Evolutionary conservation across 2,329 filamentous ascomycete genomes (phyloP).

Genomic region (Trichocomaceae sp.): DNA sequence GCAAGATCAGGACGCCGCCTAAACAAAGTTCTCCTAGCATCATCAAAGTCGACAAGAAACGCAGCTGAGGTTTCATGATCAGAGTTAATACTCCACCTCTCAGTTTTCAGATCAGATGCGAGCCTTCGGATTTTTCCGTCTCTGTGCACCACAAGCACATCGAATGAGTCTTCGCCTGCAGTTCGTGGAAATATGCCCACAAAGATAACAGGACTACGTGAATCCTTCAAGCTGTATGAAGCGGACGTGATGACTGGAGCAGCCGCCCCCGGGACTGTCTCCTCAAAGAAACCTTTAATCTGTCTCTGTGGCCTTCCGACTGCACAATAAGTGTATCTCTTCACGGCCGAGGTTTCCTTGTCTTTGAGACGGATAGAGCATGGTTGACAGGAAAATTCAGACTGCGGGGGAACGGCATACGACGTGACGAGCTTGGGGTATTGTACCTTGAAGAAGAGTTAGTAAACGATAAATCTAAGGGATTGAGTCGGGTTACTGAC

Average conservation of each 20-base stretch:
- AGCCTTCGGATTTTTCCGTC: constrained; percentile 39
- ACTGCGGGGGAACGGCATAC: constrained; percentile 56
- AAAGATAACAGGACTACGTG: constrained; percentile 32
- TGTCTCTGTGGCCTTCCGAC: constrained; percentile 44
- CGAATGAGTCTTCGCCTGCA: constrained; percentile 25
- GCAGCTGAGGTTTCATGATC: constrained; percentile 27
- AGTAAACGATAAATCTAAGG: background rate
- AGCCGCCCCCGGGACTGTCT: constrained; percentile 28
- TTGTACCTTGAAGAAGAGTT: constrained; percentile 46
- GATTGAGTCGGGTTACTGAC: constrained; percentile 33
- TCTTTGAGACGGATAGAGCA: constrained; percentile 52
- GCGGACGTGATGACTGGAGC: constrained; percentile 34
- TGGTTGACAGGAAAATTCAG: constrained; percentile 51
- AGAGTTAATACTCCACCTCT: constrained; percentile 35
- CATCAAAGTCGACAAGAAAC: constrained; percentile 36
- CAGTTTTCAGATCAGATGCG: constrained; percentile 33
- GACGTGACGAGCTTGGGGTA: constrained; percentile 55
- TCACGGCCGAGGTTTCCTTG: constrained; percentile 36
- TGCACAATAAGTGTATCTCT: constrained; percentile 53
- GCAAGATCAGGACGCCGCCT: constrained; percentile 36
- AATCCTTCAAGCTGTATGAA: constrained; percentile 32
- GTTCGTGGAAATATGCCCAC: constrained; percentile 32
- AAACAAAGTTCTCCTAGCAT: constrained; percentile 35
- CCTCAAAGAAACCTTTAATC: constrained; percentile 51
- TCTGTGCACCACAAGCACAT: constrained; percentile 38